phyloP scores from a whole-genome alignment of 345 rosid genomes.

The Lepidium aucheri region DNA sequence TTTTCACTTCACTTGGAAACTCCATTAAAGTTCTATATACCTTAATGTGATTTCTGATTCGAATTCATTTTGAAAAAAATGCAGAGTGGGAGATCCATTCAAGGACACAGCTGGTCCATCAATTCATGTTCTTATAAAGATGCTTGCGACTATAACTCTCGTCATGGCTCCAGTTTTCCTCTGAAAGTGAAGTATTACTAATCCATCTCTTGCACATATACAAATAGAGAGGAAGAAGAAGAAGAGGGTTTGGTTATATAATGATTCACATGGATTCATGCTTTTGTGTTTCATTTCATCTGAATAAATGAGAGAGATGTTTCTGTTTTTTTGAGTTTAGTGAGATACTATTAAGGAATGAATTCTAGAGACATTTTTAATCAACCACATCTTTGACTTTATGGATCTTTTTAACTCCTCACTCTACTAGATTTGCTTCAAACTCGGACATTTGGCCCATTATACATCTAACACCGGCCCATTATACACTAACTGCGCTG shows the following conservation, averaged over 20 bases:
- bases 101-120: slow-evolving; percentile 98
- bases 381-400: slow-evolving; percentile 14
- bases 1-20: background rate
- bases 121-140: slow-evolving; percentile 73
- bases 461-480: too few species aligned
- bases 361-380: slow-evolving; percentile 8
- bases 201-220: slow-evolving; percentile 23
- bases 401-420: slow-evolving; percentile 4
- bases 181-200: slow-evolving; percentile 15
- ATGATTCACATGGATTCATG: slow-evolving; percentile 13
- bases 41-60: background rate
- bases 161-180: slow-evolving; percentile 97
- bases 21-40: background rate
- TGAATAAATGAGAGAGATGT: slow-evolving; percentile 20
- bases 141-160: slow-evolving; percentile 85
- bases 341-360: background rate
- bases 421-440: background rate
- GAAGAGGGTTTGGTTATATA: background rate
- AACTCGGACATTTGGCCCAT: too few species aligned
- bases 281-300: slow-evolving; percentile 17
- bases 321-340: slow-evolving; percentile 21
- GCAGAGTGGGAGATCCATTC: slow-evolving; percentile 98
- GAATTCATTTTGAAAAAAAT: background rate
- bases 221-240: slow-evolving; percentile 16
- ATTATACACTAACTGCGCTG: too few species aligned